Evolutionary conservation across 2,329 filamentous ascomycete species (phyloP), one percentile per base, ranked within the genome.

Genomic region (Fusarium marasasianum): DNA sequence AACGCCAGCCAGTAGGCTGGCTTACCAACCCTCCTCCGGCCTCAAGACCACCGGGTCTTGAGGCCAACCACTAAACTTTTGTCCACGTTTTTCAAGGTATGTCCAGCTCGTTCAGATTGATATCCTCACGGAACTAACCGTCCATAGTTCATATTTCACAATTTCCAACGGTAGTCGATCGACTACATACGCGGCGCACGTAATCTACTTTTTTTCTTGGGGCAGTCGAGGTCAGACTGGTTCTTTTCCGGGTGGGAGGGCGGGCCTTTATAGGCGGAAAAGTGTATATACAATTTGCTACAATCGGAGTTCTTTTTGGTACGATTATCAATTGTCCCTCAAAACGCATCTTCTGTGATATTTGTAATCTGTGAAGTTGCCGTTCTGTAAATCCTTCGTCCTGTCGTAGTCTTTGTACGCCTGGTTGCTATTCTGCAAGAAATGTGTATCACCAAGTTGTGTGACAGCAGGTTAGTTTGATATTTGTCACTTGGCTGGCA

Each of bases 201-300:
- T 33, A 33, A 50, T 33, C 47, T 50, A 50, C 1, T 22, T 40
- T 26, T 24, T 53, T 26, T 24, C 24, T 44, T 40, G 29, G 48
- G 8, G 29, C 57, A 48, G 58, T 55, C 33, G 35, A 12, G 22
- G 20, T 29, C n/a, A 54, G 35, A 40, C 63, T 55, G 40, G 8
- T 29, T 29, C 45, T 38, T 50, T 38, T 62, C 50, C 50, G 44
- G 58, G 50, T 40, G 59, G 26, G 51, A 38, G 24, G 37, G 15
- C 29, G 33, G 44, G 45, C 51, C 56, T 51, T 54, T 40, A 58
- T 53, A 53, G 51, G 51, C 64, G 53, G 64, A 67, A 67, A 31
- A 31, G 40, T 40, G 47, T 26, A 31, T 50, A 29, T 38, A 41
- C 50, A 8, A 54, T 38, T 31, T 43, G 61, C 51, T 50, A 43